Conservation (phyloP, 106 monocot species). For the Iris macrosiphon region DNA sequence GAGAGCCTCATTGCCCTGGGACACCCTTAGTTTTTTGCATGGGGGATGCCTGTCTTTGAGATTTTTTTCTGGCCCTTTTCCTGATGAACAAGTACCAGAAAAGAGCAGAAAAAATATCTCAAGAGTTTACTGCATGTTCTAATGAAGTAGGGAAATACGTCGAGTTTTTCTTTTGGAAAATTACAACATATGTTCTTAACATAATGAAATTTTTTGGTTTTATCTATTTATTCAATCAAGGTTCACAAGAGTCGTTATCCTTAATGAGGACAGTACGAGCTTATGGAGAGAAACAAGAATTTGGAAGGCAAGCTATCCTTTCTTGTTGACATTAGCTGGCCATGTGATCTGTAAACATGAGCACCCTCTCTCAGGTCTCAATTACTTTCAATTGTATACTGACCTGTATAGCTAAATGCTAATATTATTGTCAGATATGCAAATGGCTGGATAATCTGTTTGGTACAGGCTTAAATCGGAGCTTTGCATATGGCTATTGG, state of each 20-base stretch:
- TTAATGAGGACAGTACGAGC: slow-evolving; percentile 75
- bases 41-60: no score
- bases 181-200: no score
- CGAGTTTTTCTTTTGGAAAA: no score
- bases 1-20: no score
- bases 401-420: not conserved
- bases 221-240: slow-evolving; percentile 37
- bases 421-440: slow-evolving; percentile 39
- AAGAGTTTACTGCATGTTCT: slow-evolving; percentile 78
- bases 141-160: slow-evolving; percentile 62
- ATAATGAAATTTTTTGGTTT: not conserved
- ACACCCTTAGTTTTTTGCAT: no score
- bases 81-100: slow-evolving; percentile 68
- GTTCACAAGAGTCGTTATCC: slow-evolving; percentile 86
- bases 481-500: slow-evolving; percentile 83
- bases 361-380: not conserved
- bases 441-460: slow-evolving; percentile 67
- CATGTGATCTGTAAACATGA: not conserved
- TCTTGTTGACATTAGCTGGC: no score
- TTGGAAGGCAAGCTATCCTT: slow-evolving; percentile 37
- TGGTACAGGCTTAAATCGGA: slow-evolving; percentile 64
- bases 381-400: not conserved
- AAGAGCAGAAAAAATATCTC: slow-evolving; percentile 67
- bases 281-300: slow-evolving; percentile 90
- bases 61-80: not conserved